Conservation (phyloP, 257 asterid species). For the Lantana camara region DNA sequence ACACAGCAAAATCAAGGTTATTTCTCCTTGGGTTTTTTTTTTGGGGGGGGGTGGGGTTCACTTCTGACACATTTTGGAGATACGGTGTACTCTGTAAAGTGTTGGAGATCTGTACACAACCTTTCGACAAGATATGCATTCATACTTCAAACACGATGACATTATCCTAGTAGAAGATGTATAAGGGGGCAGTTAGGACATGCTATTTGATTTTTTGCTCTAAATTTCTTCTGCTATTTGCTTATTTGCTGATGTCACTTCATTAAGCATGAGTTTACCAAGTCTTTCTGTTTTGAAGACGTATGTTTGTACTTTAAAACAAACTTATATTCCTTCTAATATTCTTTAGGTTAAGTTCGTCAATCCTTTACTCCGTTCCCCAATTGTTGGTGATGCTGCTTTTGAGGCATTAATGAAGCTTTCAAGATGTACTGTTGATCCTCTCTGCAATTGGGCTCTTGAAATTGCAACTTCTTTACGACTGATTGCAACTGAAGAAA, state of each 20-base stretch:
- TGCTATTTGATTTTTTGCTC: neutral
- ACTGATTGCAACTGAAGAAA: conserved; percentile 65
- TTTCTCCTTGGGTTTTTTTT: conserved; percentile 4
- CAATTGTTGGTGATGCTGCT: conserved; percentile 86
- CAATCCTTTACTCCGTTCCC: conserved; percentile 74
- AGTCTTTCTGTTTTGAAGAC: conserved; percentile 8
- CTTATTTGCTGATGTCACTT: conserved; percentile 17
- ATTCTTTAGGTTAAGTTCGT: conserved; percentile 70
- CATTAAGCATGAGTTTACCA: conserved; percentile 10
- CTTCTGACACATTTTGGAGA: neutral
- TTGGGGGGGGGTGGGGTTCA: neutral
- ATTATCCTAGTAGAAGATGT: conserved; percentile 8
- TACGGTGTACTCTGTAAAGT: neutral
- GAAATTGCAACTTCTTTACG: conserved; percentile 95
- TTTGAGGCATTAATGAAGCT: conserved; percentile 86
- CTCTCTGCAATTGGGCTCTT: conserved; percentile 93
- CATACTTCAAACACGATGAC: neutral
- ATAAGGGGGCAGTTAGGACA: neutral
- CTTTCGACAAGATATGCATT: neutral
- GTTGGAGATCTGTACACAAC: conserved; percentile 1
- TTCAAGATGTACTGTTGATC: conserved; percentile 78
- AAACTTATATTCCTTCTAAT: conserved; percentile 11
- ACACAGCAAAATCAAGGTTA: neutral
- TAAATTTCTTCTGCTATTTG: neutral
- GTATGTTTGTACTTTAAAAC: conserved; percentile 5